Evolutionary conservation across 2,329 filamentous ascomycete species (phyloP).

Genomic region (Blastomyces parvus): DNA sequence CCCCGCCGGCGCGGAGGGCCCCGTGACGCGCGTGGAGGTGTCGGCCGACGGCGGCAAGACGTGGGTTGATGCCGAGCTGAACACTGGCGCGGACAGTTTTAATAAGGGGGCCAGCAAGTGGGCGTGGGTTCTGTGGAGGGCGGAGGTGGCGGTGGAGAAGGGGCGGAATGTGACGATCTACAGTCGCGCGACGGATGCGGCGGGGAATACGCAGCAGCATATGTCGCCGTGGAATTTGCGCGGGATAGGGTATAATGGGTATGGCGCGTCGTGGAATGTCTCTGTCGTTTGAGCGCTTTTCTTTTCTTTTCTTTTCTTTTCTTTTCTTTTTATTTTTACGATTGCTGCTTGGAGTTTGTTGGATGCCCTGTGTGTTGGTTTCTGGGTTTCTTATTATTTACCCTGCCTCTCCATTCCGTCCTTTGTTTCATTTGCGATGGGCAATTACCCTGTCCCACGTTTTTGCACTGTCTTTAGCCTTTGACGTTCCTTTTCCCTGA

Average conservation of each 20-base stretch:
- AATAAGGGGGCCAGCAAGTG: conserved; percentile 35
- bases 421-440: too few relatives aligned
- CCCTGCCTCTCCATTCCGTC: too few relatives aligned
- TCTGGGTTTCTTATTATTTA: too few relatives aligned
- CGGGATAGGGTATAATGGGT: conserved; percentile 53
- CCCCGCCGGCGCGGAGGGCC: conserved; percentile 45
- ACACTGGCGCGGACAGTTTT: conserved; percentile 15
- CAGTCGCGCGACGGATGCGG: conserved; percentile 46
- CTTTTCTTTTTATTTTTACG: neutral
- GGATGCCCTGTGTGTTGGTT: too few relatives aligned
- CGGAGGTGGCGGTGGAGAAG: conserved; percentile 29
- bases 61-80: conserved; percentile 43
- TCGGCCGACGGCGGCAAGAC: conserved; percentile 41
- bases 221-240: conserved; percentile 49
- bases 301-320: neutral
- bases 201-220: conserved; percentile 43
- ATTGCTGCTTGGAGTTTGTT: neutral
- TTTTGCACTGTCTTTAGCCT: too few relatives aligned
- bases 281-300: neutral
- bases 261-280: conserved; percentile 45
- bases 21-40: conserved; percentile 46
- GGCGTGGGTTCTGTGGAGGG: conserved; percentile 50
- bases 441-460: too few relatives aligned
- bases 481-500: too few relatives aligned
- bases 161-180: conserved; percentile 39